phyloP scores from a whole-genome alignment of 768 basidiomycete species.

The Mycena pura region DNA sequence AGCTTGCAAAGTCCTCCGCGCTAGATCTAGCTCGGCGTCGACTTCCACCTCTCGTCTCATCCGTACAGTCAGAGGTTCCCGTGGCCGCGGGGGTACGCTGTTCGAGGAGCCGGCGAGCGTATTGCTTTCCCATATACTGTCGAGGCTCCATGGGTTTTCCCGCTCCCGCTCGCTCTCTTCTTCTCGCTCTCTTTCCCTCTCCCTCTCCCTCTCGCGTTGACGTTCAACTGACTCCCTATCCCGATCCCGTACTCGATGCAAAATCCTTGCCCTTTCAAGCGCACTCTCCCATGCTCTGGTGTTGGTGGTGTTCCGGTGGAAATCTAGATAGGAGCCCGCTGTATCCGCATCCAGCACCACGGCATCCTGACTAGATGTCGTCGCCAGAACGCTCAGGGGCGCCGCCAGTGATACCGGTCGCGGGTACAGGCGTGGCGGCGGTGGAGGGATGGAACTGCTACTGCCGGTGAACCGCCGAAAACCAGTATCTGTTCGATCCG shows the following conservation, averaged over 20 bases:
- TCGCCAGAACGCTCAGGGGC: constrained; percentile 19
- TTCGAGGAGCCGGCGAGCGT: neutral
- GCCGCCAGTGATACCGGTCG: constrained; percentile 22
- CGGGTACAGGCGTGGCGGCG: constrained; percentile 14
- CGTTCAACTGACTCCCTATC: constrained; percentile 8
- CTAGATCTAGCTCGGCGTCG: neutral
- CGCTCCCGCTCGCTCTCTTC: constrained; percentile 15
- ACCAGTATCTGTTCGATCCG: constrained; percentile 13
- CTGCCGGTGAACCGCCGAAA: constrained; percentile 8
- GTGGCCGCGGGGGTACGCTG: neutral
- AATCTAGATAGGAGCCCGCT: constrained; percentile 12
- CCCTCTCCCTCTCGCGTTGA: neutral
- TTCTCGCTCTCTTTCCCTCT: constrained; percentile 10
- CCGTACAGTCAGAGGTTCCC: constrained; percentile 3
- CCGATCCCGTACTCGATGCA: constrained; percentile 7
- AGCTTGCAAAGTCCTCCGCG: constrained; percentile 9
- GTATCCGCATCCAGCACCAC: constrained; percentile 17
- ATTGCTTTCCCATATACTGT: constrained; percentile 12
- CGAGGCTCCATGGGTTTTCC: constrained; percentile 22
- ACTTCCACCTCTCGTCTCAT: neutral
- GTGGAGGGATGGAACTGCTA: neutral
- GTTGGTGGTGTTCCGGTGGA: neutral
- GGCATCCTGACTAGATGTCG: constrained; percentile 7
- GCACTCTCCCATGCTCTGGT: constrained; percentile 21
- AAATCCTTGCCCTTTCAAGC: constrained; percentile 15